Evolutionary conservation across 2,329 filamentous ascomycete species (phyloP).

Genomic region (Cryphonectria japonica): DNA sequence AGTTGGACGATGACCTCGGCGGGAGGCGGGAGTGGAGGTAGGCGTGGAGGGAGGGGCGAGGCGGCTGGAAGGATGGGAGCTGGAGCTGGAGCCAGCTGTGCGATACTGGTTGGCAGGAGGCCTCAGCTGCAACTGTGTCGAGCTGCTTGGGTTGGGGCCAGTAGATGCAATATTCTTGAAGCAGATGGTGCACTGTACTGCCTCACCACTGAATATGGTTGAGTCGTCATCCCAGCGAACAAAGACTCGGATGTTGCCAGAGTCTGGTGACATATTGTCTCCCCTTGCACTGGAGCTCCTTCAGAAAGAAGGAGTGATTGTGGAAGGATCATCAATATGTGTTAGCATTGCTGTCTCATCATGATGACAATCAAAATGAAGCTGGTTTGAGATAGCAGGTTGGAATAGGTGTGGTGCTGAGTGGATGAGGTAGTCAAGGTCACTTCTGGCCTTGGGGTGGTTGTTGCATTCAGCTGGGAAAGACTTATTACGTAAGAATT

Average conservation of each 20-base stretch:
- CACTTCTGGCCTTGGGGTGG: not conserved
- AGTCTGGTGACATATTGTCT: constrained; percentile 55
- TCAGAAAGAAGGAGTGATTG: constrained; percentile 38
- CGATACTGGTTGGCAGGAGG: constrained; percentile 36
- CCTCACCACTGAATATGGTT: constrained; percentile 80
- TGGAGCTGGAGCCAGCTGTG: constrained; percentile 37
- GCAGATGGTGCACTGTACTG: constrained; percentile 92
- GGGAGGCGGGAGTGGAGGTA: constrained; percentile 35
- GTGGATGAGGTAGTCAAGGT: not conserved
- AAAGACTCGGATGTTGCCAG: constrained; percentile 86
- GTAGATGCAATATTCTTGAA: constrained; percentile 81
- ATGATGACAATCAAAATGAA: not conserved
- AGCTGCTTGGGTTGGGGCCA: constrained; percentile 31
- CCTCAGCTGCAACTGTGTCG: constrained; percentile 30
- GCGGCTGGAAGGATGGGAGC: constrained; percentile 35
- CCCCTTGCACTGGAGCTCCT: constrained; percentile 38
- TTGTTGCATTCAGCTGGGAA: not conserved
- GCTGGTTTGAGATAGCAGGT: not conserved
- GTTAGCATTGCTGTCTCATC: constrained; percentile 24
- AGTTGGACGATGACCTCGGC: constrained; percentile 67
- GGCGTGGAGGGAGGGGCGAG: constrained; percentile 46
- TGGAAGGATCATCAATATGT: constrained; percentile 26
- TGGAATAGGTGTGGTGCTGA: not conserved
- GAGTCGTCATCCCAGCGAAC: constrained; percentile 93
- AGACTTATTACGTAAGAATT: not conserved